Percentiles rank a stretch among this genome's conserved stretches.
Evolutionary conservation across 2,329 filamentous ascomycete species (phyloP).

Genomic region (Fusarium marasasianum): DNA sequence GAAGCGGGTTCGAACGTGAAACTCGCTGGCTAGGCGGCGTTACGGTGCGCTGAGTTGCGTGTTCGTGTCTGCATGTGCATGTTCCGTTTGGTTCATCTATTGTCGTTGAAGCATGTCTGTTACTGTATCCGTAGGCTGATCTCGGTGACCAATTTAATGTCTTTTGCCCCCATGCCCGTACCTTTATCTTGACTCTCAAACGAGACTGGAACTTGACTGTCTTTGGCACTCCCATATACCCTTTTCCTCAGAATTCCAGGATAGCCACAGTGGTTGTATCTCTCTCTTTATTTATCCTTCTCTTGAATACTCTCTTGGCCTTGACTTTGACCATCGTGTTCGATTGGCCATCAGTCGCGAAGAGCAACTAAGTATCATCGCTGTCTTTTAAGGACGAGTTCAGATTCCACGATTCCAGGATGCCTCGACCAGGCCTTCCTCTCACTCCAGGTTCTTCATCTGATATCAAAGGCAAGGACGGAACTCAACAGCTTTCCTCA

Average conservation of each 20-base stretch:
- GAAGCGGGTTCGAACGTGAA: constrained; percentile 38
- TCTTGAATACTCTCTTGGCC: neutral
- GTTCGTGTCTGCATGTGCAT: constrained; percentile 26
- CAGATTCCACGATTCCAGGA: constrained; percentile 28
- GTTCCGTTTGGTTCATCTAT: constrained; percentile 13
- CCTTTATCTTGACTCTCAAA: neutral
- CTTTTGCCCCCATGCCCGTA: constrained; percentile 20
- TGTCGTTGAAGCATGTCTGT: constrained; percentile 2
- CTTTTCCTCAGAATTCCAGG: neutral
- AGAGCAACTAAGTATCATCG: neutral
- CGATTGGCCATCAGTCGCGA: neutral
- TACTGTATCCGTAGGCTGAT: neutral
- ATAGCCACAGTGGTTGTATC: neutral
- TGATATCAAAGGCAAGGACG: constrained; percentile 79
- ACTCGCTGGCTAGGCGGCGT: constrained; percentile 24
- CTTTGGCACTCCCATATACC: constrained; percentile 4
- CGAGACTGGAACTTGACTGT: constrained; percentile 21
- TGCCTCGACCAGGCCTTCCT: constrained; percentile 56
- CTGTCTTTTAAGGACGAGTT: neutral
- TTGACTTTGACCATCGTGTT: neutral
- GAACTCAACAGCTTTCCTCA: constrained; percentile 65
- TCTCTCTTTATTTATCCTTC: neutral
- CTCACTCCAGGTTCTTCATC: constrained; percentile 83
- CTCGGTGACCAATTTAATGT: constrained; percentile 23
- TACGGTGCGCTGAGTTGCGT: constrained; percentile 16